Base-by-base conservation (phyloP, 306 rosid species). In the Hippophae rhamnoides region DNA sequence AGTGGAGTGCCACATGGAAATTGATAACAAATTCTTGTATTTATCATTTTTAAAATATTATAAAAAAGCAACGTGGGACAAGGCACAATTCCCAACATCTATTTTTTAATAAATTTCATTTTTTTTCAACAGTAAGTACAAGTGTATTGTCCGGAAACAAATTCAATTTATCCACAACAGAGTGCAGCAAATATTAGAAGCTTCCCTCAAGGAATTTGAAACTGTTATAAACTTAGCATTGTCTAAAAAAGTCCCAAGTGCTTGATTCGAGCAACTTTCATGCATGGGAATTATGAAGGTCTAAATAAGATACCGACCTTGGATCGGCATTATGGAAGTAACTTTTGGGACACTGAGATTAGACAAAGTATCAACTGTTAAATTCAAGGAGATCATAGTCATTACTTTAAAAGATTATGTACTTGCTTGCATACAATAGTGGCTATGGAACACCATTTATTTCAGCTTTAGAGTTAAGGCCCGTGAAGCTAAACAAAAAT, bases 221-320 rank as follows among this genome's bases (percentile, higher is more conserved):
- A 76, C 23, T 83, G 85, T 60, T 83, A 79, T 60, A 54, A 47
- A 3, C 61, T 83, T 59, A 43, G 27, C 55, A 50, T 61, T 13
- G 62, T 38, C 6, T 56, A 6, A 44, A 51, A 49, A 49, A 13
- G 9, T 3, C 68, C 47, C 43, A 74, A 18, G 0, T 82, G 68
- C 47, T 27, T 79, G 13, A 59, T 82, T 1, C 53, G 75, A 41
- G 81, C 72, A 9, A 1, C 1, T 38, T 74, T 81, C 41, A 0
- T 63, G 0, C 72, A 81, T 41, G 81, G 77, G 6, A 74, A 77
- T 13, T 82, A 75, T 2, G 76, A 83, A 6, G 55, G 7, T 25
- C 40, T 69, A 9, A n/a, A 50, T 13, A 0, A 47, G 31, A 0
- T 3, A 0, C 76, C 77, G 0, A 2, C 0, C 5, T 80, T 77